A percentile compares a stretch with the other conserved stretches of the same genome.
Evolutionary conservation across 2,329 filamentous ascomycete species (phyloP).

Genomic region (Colletotrichum incanum): DNA sequence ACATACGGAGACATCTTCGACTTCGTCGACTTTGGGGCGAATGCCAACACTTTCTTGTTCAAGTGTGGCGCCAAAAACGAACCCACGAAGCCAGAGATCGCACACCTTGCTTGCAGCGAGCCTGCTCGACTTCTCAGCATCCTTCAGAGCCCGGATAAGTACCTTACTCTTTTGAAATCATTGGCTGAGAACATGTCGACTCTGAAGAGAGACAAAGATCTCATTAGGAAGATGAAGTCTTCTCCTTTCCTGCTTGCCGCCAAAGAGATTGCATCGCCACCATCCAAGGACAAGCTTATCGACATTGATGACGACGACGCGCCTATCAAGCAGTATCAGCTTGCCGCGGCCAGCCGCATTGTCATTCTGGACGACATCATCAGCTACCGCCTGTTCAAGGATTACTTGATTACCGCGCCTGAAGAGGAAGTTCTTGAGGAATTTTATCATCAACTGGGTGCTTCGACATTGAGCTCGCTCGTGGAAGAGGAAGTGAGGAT

Average conservation of each 20-base stretch:
- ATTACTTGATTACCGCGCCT: slow-evolving; percentile 86
- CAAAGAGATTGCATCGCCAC: slow-evolving; percentile 73
- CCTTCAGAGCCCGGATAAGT: slow-evolving; percentile 87
- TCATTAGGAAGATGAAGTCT: slow-evolving; percentile 83
- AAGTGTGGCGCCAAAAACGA: slow-evolving; percentile 93
- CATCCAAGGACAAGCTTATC: slow-evolving; percentile 62
- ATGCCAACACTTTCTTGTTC: slow-evolving; percentile 90
- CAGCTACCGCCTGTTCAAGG: slow-evolving; percentile 90
- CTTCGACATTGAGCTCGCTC: slow-evolving; percentile 80
- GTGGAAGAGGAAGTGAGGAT: slow-evolving; percentile 85
- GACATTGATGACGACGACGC: slow-evolving; percentile 73
- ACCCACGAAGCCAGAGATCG: slow-evolving; percentile 89
- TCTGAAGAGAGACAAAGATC: slow-evolving; percentile 83
- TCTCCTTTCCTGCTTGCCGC: slow-evolving; percentile 88
- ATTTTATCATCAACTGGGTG: slow-evolving; percentile 88
- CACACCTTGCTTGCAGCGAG: slow-evolving; percentile 85
- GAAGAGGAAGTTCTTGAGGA: slow-evolving; percentile 90
- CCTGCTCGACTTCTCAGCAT: slow-evolving; percentile 86
- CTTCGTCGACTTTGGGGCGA: slow-evolving; percentile 92
- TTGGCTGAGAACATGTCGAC: slow-evolving; percentile 80
- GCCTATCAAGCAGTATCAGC: slow-evolving; percentile 82
- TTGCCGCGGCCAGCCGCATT: slow-evolving; percentile 80
- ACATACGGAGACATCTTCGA: slow-evolving; percentile 93
- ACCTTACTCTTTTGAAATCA: slow-evolving; percentile 85
- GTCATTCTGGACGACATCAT: slow-evolving; percentile 91